Percentiles rank a stretch among this genome's conserved stretches.
These are phyloP conservation scores for Exophiala oligosperma DNA, from an alignment of 2,329 filamentous ascomycete genomes.

Conservation along the genomic window DNA sequence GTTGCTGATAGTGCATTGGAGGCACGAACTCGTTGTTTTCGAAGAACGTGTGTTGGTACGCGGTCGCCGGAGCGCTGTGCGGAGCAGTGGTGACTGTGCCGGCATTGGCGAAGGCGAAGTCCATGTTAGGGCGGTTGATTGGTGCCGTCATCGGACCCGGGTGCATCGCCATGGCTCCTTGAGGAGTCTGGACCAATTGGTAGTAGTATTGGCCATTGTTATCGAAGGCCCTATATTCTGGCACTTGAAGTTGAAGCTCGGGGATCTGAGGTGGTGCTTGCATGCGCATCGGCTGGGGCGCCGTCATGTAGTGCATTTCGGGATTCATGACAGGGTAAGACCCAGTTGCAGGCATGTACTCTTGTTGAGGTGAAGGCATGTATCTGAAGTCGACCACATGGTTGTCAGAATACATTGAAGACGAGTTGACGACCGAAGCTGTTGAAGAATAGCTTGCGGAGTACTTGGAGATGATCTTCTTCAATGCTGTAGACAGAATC, in stretches of 20 bases:
- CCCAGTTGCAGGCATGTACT: constrained; percentile 32
- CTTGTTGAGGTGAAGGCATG: constrained; percentile 44
- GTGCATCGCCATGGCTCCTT: constrained; percentile 20
- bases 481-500: constrained; percentile 78
- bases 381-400: constrained; percentile 50
- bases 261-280: constrained; percentile 18
- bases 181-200: constrained; percentile 20
- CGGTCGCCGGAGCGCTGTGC: constrained; percentile 26
- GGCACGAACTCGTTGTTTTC: constrained; percentile 22
- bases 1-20: constrained; percentile 20
- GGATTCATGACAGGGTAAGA: constrained; percentile 8
- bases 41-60: constrained; percentile 22
- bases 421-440: constrained; percentile 47
- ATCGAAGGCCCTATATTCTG: constrained; percentile 20
- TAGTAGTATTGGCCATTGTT: constrained; percentile 23
- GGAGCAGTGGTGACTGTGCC: constrained; percentile 33
- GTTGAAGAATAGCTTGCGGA: constrained; percentile 70
- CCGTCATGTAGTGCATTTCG: constrained; percentile 18
- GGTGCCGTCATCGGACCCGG: constrained; percentile 33
- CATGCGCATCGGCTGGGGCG: constrained; percentile 11
- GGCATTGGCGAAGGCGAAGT: constrained; percentile 35
- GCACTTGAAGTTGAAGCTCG: constrained; percentile 27
- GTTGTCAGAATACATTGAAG: constrained; percentile 42
- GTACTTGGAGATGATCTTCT: constrained; percentile 99
- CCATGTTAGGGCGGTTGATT: constrained; percentile 37